Base-by-base conservation (phyloP, 805 yeast species). In the Lachancea thermotolerans region DNA sequence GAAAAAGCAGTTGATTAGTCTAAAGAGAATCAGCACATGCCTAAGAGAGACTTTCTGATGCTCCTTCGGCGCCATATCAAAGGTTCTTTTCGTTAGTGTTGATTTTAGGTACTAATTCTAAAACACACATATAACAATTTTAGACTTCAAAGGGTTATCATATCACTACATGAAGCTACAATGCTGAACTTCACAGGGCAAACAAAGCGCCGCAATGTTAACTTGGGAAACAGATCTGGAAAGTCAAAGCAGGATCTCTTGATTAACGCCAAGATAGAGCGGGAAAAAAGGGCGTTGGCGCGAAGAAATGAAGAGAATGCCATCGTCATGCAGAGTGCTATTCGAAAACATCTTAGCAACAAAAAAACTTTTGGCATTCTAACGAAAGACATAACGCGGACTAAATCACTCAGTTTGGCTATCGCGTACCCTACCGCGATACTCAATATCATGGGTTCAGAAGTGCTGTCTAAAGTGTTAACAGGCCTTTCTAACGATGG, bases 151-250 rank as follows among this genome's bases (percentile, higher is more conserved):
- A 21, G 25, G 25, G 25, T 21, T 21, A 21, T 21, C 25, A 21
- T 4, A 21, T 21, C 25, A 21, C 25, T 35, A 15, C 17, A 10
- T 35, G 37, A 35, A 35, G 16, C 12, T 15, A 17, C 17, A 30
- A 66, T 68, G 70, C 39, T 66, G 46, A 79, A 81, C 66, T 86
- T 85, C 66, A 75, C 79, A 10, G 95, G 95, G 4, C 81, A 78
- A 52, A 69, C 79, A 15, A 68, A 70, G 42, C 73, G 78, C 50
- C 69, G 79, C 43, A 68, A 84, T 32, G 75, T 75, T 43, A 91
- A 68, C 71, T 78, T 53, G 74, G 91, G 57, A 67, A 82, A 60
- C 51, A 71, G 53, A 50, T 62, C 63, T 63, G 55, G 56, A 56
- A 62, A 42, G 44, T 65, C 49, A 56, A 73, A 60, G 63, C 70